A percentile compares a stretch with the other conserved stretches of the same genome.
Evolutionary conservation across 129 eudicot genomes (phyloP).

Genomic region (Tanacetum coccineum): DNA sequence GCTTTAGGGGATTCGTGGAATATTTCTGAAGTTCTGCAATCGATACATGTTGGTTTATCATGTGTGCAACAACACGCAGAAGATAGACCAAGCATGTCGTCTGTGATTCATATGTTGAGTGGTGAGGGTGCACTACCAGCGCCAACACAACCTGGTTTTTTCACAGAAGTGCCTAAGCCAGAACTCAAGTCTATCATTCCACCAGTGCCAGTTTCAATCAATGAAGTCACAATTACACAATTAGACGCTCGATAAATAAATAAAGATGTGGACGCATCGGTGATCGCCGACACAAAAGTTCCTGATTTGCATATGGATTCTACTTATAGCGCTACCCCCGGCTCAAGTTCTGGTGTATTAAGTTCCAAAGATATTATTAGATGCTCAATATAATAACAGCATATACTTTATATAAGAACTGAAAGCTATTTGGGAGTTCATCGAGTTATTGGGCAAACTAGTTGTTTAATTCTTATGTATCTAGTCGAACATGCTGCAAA

Average conservation of each 20-base stretch:
- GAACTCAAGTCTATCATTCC: neutral
- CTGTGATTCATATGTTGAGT: constrained; percentile 28
- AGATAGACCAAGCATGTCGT: constrained; percentile 28
- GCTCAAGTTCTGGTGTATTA: too few species aligned
- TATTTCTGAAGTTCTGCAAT: constrained; percentile 6
- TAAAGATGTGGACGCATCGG: neutral
- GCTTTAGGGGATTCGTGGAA: constrained; percentile 15
- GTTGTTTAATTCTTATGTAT: neutral
- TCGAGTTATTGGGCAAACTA: too few species aligned
- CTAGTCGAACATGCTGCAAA: neutral
- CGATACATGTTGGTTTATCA: constrained; percentile 22
- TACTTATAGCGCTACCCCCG: neutral
- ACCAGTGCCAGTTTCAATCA: constrained; percentile 9
- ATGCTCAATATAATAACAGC: too few species aligned
- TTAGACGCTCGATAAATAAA: constrained; percentile 19
- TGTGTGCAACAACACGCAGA: constrained; percentile 25
- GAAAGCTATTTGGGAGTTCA: too few species aligned
- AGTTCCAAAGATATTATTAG: too few species aligned
- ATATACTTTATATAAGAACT: too few species aligned
- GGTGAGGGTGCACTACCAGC: constrained; percentile 23
- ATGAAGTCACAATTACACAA: constrained; percentile 25
- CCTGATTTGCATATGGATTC: neutral
- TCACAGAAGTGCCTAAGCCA: constrained; percentile 13
- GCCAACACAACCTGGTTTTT: constrained; percentile 23
- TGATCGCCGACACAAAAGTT: neutral